Evolutionary conservation across 148 eudicot genomes (phyloP), one percentile per base, ranked within the genome.

Genomic region (Selenicereus undatus): DNA sequence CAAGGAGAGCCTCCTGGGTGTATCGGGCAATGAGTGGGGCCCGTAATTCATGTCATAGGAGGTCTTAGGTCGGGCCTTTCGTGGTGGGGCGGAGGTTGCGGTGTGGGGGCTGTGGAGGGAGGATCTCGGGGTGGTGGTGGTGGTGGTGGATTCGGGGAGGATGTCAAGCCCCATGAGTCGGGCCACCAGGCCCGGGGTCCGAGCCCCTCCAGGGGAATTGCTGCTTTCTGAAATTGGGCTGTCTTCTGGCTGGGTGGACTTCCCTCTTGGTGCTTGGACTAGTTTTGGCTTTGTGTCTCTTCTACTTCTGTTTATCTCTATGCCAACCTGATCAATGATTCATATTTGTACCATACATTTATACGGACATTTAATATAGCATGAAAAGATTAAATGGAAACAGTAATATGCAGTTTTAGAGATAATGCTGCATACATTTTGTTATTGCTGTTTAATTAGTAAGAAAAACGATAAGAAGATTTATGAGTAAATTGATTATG

Each of bases 101-200:
- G 71, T 66, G 9, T 39, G 14, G 80, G 87, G 36, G 39, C 36
- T n/a, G 50, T 52, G 43, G 82, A 76, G 50, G 3, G 91, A 84
- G 11, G 86, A 79, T 18, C 82, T 62, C 3, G 81, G 86, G n/a
- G 86, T 83, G 60, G 64, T 54, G 11, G 86, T 83, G 60, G 64
- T 54, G 11, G 74, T 74, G 82, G 54, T 69, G 21, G 76, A 76
- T 50, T 88, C 87, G 5, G 92, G 92, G 39, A 90, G 87, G 36
- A 83, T 84, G 81, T 90, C 92, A 21, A 90, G 92, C 18, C 92
- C 92, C 92, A 90, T 90, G 3, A 90, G 76, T 72, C 90, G 86
- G 12, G 92, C 92, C 22, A 90, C 91, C 17, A 88, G 84, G 45
- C 54, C 84, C 8, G 92, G 92, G 6, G 90, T 88, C 76, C 87